Evolutionary conservation across 345 rosid species (phyloP), one percentile per base, ranked within the genome.

Genomic region (Rhodamnia argentea): DNA sequence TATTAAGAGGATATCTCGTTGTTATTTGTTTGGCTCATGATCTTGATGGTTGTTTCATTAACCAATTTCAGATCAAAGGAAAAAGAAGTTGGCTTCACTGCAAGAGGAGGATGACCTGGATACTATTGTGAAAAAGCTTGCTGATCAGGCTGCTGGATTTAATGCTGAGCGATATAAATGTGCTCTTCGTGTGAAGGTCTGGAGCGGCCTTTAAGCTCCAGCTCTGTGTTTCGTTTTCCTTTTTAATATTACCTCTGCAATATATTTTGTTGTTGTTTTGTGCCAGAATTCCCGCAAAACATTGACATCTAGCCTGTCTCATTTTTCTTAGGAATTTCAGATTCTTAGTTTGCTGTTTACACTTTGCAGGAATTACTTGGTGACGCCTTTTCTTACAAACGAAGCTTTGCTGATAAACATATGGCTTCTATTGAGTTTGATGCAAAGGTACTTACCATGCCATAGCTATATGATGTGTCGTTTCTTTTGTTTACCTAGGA

Each of bases 391-490:
- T 85, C 92, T 78, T 54, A 84, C 85, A 93, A 91, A 87, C 92
- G 97, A 96, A 92, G 87, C 84, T 93, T 84, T 62, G 91, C 93
- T 10, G 95, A 93, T 87, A 92, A 87, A 87, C 92, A 92, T 55
- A 89, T 96, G 98, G 90, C 92, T 75, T 92, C 91, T 76, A 93
- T 94, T 87, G 98, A 97, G 91, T 84, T 92, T 88, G 96, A 94
- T 87, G 88, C 93, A n/a, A 97, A 94, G 98, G 98, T 95, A 93
- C 82, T 83, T 82, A 62, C 53, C 27, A 70, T 10, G 26, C 24
- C 37, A 20, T 32, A 70, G 47, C 78, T 32, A 16, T 54, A 40
- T 13, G 53, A 70, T 70, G 78, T 3, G 20, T 32, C 7, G 3
- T 70, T 16, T 70, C 78, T 70, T 70, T 70, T 70, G 44, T 70